Base-by-base conservation (phyloP, 441 rosid genomes). In the Populus hybrid region DNA sequence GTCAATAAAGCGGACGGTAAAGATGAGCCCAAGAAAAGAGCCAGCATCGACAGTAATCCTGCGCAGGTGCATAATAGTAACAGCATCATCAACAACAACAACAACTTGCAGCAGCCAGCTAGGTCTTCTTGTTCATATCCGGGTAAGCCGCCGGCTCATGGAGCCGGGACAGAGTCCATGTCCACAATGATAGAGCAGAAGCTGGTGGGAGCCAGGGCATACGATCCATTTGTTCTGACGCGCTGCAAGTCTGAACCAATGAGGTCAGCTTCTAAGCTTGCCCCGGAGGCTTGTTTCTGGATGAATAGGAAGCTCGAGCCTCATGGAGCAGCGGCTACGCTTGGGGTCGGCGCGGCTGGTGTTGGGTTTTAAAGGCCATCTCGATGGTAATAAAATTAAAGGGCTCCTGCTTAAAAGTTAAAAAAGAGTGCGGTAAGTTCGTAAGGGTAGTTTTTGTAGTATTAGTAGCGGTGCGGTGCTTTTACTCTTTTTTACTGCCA, bases 191-290 rank as follows among this genome's bases (percentile, higher is more conserved):
- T 86, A 10, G 96, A 84, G 80, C 89, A 90, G 84, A 92, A 86
- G 83, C 81, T 86, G 75, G 86, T 78, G 24, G 92, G 88, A 8
- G 85, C 78, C 77, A 90, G 83, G 86, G 88, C 76, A 3, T 86
- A 78, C 63, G 96, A 91, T 88, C 94, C 95, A 72, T 90, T 89
- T 31, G 88, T 82, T 69, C 84, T 95, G 10, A 90, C 89, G 2
- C 94, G 99, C 68, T 95, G 99, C 85, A 95, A 92, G 87, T 95
- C 99, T 7, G 99, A 95, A 88, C 99, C 99, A 40, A 86, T 86
- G 89, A 89, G 88, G 72, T 80, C 93, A 10, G 83, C 92, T 16
- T 79, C 79, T 9, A 93, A 90, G 82, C 89, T 92, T 2, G 91
- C 92, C 4, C 86, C 91, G 1, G 98, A 91, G 73, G 85, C 90